A percentile compares a stretch with the other conserved stretches of the same genome.
phyloP scores from a whole-genome alignment of 2,329 filamentous ascomycete genomes.

The Fusarium sp. region DNA sequence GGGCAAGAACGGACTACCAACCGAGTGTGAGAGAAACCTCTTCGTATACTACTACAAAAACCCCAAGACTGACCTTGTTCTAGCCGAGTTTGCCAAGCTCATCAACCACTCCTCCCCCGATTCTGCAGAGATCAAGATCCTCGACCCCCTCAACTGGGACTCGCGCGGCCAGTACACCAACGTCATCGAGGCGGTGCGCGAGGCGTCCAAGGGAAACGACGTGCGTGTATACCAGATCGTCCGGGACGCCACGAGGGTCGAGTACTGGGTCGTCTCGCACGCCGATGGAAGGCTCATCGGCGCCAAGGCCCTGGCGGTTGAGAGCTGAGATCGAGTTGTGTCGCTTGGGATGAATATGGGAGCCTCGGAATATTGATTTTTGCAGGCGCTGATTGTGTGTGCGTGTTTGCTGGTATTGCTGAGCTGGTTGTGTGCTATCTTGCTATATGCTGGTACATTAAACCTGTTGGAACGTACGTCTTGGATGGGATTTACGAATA shows the following conservation, averaged over 20 bases:
- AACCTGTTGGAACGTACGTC: background rate
- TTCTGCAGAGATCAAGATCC: conserved; percentile 71
- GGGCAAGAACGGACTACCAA: conserved; percentile 64
- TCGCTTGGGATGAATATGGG: background rate
- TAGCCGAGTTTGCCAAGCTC: conserved; percentile 77
- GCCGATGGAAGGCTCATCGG: conserved; percentile 76
- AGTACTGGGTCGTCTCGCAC: conserved; percentile 84
- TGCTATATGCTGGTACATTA: background rate
- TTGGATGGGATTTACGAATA: background rate
- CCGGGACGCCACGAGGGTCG: conserved; percentile 71
- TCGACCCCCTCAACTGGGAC: conserved; percentile 80
- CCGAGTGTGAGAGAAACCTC: conserved; percentile 66
- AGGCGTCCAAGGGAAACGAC: conserved; percentile 72
- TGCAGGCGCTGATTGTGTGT: background rate
- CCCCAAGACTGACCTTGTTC: conserved; percentile 13
- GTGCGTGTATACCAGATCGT: conserved; percentile 81
- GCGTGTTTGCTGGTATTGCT: background rate
- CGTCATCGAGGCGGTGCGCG: conserved; percentile 75
- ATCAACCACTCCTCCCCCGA: conserved; percentile 68
- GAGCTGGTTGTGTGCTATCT: background rate
- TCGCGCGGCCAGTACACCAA: conserved; percentile 75
- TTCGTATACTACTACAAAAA: too few species aligned
- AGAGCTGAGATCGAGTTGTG: conserved; percentile 55
- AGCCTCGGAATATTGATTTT: background rate
- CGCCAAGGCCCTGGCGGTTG: conserved; percentile 81